phyloP scores from a whole-genome alignment of 768 basidiomycete species.

The Lactarius psammicola region DNA sequence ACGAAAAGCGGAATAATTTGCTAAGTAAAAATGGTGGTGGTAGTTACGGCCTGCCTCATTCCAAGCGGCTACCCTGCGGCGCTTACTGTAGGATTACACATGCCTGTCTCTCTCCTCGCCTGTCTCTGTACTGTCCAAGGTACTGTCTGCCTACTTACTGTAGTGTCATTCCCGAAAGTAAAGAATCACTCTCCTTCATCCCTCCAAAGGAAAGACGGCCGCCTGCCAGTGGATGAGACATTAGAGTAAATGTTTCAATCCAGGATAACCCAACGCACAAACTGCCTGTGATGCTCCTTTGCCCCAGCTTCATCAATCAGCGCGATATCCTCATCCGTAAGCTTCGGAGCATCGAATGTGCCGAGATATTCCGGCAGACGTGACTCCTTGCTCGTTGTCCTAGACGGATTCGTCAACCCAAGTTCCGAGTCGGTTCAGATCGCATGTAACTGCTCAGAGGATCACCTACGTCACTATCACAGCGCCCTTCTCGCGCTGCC shows the following conservation, averaged over 20 bases:
- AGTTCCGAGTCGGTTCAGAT: background rate
- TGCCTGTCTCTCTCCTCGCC: too few species aligned
- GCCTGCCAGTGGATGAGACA: background rate
- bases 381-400: constrained; percentile 43
- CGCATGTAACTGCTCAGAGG: constrained; percentile 3
- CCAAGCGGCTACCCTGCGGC: background rate
- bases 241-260: background rate
- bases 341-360: constrained; percentile 41
- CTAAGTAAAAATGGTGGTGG: background rate
- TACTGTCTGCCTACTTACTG: background rate
- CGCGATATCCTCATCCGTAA: constrained; percentile 34
- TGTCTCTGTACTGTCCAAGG: background rate
- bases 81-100: background rate
- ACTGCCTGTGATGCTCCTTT: constrained; percentile 34
- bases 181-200: background rate
- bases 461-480: constrained; percentile 37
- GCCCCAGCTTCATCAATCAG: constrained; percentile 35
- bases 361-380: constrained; percentile 50
- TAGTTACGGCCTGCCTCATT: too few species aligned
- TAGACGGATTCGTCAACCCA: constrained; percentile 20
- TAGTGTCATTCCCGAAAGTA: background rate
- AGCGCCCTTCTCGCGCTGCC: constrained; percentile 36
- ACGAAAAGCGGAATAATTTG: too few species aligned
- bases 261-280: constrained; percentile 27
- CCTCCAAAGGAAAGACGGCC: background rate